Conservation (phyloP, 768 basidiomycete genomes). For the Coprinellus aureogranulatus region DNA sequence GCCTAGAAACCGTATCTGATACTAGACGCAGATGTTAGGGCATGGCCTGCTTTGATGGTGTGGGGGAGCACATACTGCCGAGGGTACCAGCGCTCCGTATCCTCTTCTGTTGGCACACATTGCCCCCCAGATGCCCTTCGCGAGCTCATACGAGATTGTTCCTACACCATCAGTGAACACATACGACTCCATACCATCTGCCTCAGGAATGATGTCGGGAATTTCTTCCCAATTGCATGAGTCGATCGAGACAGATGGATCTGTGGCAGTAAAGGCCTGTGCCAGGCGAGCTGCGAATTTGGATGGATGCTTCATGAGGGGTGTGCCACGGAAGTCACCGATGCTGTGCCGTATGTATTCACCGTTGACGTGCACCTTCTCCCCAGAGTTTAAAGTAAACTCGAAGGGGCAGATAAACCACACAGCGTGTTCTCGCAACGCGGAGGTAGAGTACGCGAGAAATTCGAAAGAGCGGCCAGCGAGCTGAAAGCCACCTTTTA, state of each 20-base stretch:
- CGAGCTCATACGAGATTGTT: conserved; percentile 64
- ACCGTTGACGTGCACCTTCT: conserved; percentile 46
- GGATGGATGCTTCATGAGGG: conserved; percentile 57
- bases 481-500: conserved; percentile 66
- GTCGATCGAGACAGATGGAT: conserved; percentile 60
- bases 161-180: conserved; percentile 79
- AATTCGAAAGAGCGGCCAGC: conserved; percentile 76
- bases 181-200: conserved; percentile 19
- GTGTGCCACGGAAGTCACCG: conserved; percentile 61
- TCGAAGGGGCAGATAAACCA: conserved; percentile 76
- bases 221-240: conserved; percentile 62
- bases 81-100: conserved; percentile 41
- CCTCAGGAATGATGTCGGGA: conserved; percentile 41
- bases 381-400: conserved; percentile 29
- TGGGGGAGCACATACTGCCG: conserved; percentile 49
- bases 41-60: not conserved
- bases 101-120: conserved; percentile 40
- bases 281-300: conserved; percentile 81
- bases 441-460: conserved; percentile 77
- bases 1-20: conserved; percentile 80
- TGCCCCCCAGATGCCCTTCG: conserved; percentile 55
- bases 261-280: conserved; percentile 82
- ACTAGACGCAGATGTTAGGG: conserved; percentile 33
- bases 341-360: conserved; percentile 57
- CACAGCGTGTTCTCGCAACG: conserved; percentile 75